phyloP scores from a whole-genome alignment of 2,329 filamentous ascomycete genomes.

The Nigrograna mackinnonii region DNA sequence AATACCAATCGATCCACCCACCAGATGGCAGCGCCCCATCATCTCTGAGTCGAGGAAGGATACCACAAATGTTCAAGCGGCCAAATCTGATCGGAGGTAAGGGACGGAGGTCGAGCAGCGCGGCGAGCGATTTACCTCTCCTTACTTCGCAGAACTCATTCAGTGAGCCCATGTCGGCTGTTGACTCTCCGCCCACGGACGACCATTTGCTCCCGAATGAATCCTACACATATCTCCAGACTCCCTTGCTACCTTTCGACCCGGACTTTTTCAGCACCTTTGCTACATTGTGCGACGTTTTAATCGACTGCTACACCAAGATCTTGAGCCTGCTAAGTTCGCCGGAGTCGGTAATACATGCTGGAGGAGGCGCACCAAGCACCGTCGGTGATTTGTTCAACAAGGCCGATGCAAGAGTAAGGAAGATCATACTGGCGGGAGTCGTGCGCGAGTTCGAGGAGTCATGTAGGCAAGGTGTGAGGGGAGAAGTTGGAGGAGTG shows the following conservation, averaged over 20 bases:
- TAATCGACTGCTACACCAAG: slow-evolving; percentile 88
- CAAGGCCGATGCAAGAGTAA: slow-evolving; percentile 83
- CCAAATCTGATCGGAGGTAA: slow-evolving; percentile 42
- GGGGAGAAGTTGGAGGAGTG: slow-evolving; percentile 80
- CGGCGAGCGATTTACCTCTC: slow-evolving; percentile 45
- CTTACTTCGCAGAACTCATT: slow-evolving; percentile 23
- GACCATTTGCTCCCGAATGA: slow-evolving; percentile 62
- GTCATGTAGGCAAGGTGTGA: slow-evolving; percentile 73
- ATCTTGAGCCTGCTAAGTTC: slow-evolving; percentile 76
- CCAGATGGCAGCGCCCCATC: slow-evolving; percentile 71
- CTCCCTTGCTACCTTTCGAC: slow-evolving; percentile 91
- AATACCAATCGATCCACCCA: slow-evolving; percentile 85
- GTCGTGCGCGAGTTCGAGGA: slow-evolving; percentile 95
- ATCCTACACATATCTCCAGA: slow-evolving; percentile 85
- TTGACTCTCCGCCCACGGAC: slow-evolving; percentile 36
- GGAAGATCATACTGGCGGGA: slow-evolving; percentile 86
- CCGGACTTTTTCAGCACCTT: slow-evolving; percentile 98
- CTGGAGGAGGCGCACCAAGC: slow-evolving; percentile 29
- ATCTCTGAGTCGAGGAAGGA: slow-evolving; percentile 74
- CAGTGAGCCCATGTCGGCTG: slow-evolving; percentile 26
- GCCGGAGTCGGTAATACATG: slow-evolving; percentile 53
- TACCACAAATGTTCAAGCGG: slow-evolving; percentile 60
- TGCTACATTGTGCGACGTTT: slow-evolving; percentile 89
- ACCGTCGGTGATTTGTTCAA: slow-evolving; percentile 79
- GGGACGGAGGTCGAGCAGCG: slow-evolving; percentile 59